A percentile compares a stretch with the other conserved stretches of the same genome.
phyloP scores from a whole-genome alignment of 2,329 filamentous ascomycete genomes.

The Dothiorella sarmentorum region DNA sequence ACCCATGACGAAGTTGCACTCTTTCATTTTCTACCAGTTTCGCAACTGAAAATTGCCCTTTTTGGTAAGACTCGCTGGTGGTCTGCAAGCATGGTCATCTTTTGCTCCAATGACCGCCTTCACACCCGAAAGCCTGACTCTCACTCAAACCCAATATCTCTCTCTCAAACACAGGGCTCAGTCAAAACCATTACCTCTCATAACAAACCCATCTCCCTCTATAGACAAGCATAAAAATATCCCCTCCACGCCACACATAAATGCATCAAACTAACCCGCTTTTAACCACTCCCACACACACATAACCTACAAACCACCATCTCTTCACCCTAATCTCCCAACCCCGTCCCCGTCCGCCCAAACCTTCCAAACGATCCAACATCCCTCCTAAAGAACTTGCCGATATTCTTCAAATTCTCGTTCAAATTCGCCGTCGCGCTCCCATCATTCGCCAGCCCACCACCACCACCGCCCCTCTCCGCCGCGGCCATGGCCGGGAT shows the following conservation, averaged over 20 bases:
- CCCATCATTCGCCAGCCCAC: conserved; percentile 29
- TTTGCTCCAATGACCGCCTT: too few species aligned
- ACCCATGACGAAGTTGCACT: too few species aligned
- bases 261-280: not conserved
- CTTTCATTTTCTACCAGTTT: too few species aligned
- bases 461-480: conserved; percentile 26
- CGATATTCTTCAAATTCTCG: conserved; percentile 91
- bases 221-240: too few species aligned
- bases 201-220: too few species aligned
- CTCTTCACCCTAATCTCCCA: not conserved
- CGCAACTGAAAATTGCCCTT: too few species aligned
- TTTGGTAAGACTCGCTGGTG: too few species aligned
- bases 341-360: conserved; percentile 25
- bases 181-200: not conserved
- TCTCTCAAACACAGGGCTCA: not conserved
- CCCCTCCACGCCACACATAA: not conserved
- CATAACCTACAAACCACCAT: too few species aligned
- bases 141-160: too few species aligned
- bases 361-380: conserved; percentile 54
- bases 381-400: conserved; percentile 92
- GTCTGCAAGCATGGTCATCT: too few species aligned
- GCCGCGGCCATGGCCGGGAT: conserved; percentile 26
- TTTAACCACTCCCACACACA: not conserved
- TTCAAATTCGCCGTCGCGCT: conserved; percentile 70
- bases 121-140: too few species aligned